Conservation (phyloP, 2,329 filamentous ascomycete genomes). For the Zymoseptoria passerinii region DNA sequence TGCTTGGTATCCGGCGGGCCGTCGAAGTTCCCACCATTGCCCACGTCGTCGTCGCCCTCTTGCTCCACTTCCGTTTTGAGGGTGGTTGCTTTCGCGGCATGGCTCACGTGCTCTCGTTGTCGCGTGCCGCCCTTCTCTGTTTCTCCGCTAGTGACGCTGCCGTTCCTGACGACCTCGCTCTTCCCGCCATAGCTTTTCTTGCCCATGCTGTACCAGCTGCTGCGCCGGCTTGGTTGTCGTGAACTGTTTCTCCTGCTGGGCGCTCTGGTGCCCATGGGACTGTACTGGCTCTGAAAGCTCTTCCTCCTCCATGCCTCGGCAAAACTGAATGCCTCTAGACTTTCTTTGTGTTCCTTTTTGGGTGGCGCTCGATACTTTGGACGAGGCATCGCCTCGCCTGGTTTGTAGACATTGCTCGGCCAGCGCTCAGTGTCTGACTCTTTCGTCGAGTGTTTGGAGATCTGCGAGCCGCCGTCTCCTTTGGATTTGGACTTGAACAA, state of each 20-base stretch:
- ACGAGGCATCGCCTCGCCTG: constrained; percentile 44
- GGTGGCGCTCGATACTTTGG: constrained; percentile 43
- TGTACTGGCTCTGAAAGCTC: constrained; percentile 39
- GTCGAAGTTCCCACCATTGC: constrained; percentile 34
- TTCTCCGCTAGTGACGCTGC: constrained; percentile 16
- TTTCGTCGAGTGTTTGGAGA: constrained; percentile 20
- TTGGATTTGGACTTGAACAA: constrained; percentile 34
- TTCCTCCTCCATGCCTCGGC: constrained; percentile 39
- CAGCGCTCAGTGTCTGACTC: constrained; percentile 28
- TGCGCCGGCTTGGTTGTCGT: constrained; percentile 15
- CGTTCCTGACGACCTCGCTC: constrained; percentile 11
- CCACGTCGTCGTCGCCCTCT: constrained; percentile 39
- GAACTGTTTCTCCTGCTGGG: constrained; percentile 31
- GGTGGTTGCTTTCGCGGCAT: constrained; percentile 19
- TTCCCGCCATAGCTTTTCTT: constrained; percentile 18
- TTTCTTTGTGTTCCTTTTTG: constrained; percentile 43
- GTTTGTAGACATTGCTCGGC: constrained; percentile 42
- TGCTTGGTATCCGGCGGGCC: background rate
- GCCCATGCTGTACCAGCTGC: constrained; percentile 24
- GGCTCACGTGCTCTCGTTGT: constrained; percentile 12
- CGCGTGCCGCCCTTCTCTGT: constrained; percentile 13
- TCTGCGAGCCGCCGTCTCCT: constrained; percentile 19
- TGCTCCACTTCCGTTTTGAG: constrained; percentile 33
- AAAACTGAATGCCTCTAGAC: constrained; percentile 42
- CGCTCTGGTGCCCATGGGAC: constrained; percentile 42